Evolutionary conservation across 2,329 filamentous ascomycete species (phyloP), one percentile per base, ranked within the genome.

Genomic region (Corynespora cassiicola): DNA sequence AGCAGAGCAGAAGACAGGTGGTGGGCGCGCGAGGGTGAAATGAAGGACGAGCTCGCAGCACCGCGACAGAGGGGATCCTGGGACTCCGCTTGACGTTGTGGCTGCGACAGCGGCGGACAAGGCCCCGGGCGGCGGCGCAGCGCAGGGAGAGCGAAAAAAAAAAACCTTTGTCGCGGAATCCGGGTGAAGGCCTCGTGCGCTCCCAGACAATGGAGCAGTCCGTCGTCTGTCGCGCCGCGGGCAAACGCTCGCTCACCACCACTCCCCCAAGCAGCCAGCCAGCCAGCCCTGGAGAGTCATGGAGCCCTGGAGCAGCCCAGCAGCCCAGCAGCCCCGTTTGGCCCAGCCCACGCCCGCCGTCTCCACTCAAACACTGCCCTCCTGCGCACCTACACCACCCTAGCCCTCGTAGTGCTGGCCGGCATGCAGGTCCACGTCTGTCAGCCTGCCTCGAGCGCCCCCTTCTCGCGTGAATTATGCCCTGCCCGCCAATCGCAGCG

Each of bases 51-150:
- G 25, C 7, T 8, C 7, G 39, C 31, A 31, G 31, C 29, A 6
- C 16, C 4, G 9, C 24, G 12, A 37, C 17, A n/a, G 24, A 7
- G 25, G 29, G 23, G 15, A 39, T 21, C 30, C 40, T 34, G 15
- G 27, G 11, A 28, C 6, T 16, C 26, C 17, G 24, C 31, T 23
- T 4, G 15, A 24, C 36, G 38, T 32, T 31, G 46, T 42, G 45
- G 45, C 46, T 50, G 42, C 37, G 37, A 37, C 45, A 37, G 28
- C 25, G 30, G 34, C 42, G 42, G 40, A 50, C 44, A 45, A 45
- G 31, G 19, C 22, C 8, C 20, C 6, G 14, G 36, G 42, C 23
- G 18, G 36, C 27, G 41, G 41, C 38, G 30, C 36, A 42, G 35
- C 16, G 16, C 5, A 32, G 27, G 22, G 38, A 29, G 31, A 18